Evolutionary conservation across 768 basidiomycete genomes (phyloP).

Genomic region (Pluteus cervinus): DNA sequence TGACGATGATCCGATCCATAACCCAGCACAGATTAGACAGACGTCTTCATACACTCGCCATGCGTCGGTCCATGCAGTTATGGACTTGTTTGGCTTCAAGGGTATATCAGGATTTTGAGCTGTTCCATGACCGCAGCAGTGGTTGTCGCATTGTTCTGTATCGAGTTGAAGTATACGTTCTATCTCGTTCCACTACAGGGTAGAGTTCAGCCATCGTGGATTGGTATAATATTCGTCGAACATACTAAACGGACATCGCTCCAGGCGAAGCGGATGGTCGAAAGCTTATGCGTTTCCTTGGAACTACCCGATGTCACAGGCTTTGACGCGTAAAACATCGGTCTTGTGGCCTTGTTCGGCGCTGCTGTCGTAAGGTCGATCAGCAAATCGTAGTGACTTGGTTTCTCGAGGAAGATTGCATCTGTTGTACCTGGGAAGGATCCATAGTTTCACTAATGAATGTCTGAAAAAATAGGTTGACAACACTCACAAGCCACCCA

Average conservation of each 20-base stretch:
- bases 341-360: slow-evolving; percentile 53
- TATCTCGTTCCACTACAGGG: slow-evolving; percentile 66
- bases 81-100: slow-evolving; percentile 26
- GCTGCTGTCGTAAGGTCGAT: slow-evolving; percentile 73
- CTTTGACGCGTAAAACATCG: slow-evolving; percentile 60
- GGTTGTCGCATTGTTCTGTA: slow-evolving; percentile 24
- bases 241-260: slow-evolving; percentile 72
- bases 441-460: slow-evolving; percentile 5
- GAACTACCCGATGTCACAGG: slow-evolving; percentile 26
- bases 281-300: slow-evolving; percentile 48
- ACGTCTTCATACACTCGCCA: slow-evolving; percentile 85
- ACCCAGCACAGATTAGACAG: slow-evolving; percentile 72
- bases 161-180: slow-evolving; percentile 63
- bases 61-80: slow-evolving; percentile 61
- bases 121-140: slow-evolving; percentile 31
- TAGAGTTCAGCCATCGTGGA: background rate
- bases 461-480: background rate
- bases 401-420: slow-evolving; percentile 78
- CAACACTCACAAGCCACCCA: slow-evolving; percentile 71
- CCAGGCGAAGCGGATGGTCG: slow-evolving; percentile 71
- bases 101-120: slow-evolving; percentile 18
- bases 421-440: slow-evolving; percentile 61
- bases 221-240: slow-evolving; percentile 4
- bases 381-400: slow-evolving; percentile 71
- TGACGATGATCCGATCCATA: slow-evolving; percentile 77